A percentile compares a stretch with the other conserved stretches of the same genome.
These are phyloP conservation scores for Alnus glutinosa DNA, from an alignment of 306 rosid genomes.

Conservation along the genomic window DNA sequence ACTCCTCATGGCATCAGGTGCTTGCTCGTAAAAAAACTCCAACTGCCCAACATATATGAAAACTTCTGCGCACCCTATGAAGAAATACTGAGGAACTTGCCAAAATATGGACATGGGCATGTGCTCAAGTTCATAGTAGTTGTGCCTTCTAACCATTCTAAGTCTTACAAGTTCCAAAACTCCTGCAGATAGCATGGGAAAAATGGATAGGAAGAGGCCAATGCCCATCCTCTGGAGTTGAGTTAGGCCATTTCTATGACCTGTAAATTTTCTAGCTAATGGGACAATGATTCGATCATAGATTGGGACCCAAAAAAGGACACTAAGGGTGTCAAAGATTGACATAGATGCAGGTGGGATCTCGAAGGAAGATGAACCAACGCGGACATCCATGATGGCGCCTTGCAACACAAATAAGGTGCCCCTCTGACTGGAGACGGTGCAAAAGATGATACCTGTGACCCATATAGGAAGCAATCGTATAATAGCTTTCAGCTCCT, in stretches of 20 bases:
- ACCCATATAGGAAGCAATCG: conserved; percentile 90
- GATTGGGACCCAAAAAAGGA: conserved; percentile 85
- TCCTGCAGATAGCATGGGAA: conserved; percentile 46
- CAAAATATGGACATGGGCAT: no score
- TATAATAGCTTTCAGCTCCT: conserved; percentile 78
- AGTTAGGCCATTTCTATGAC: conserved; percentile 49
- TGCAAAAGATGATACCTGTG: conserved; percentile 69
- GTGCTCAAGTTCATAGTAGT: conserved; percentile 30
- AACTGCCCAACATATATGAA: no score
- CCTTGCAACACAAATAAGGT: conserved; percentile 80
- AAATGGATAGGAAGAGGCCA: conserved; percentile 49
- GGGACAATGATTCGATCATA: conserved; percentile 66
- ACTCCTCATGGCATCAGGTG: no score
- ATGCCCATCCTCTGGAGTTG: conserved; percentile 59
- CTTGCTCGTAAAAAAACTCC: no score
- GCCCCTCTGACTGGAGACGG: conserved; percentile 80
- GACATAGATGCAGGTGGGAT: conserved; percentile 78
- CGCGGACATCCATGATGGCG: conserved; percentile 47
- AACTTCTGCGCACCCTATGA: no score
- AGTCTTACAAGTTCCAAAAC: conserved; percentile 46
- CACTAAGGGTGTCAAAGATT: conserved; percentile 73
- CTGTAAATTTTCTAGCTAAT: conserved; percentile 42
- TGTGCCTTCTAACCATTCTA: conserved; percentile 28
- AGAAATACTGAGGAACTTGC: no score
- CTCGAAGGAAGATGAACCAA: conserved; percentile 46